Base-by-base conservation (phyloP, 1,284 basidiomycete species). In the Pseudozyma sp. region DNA sequence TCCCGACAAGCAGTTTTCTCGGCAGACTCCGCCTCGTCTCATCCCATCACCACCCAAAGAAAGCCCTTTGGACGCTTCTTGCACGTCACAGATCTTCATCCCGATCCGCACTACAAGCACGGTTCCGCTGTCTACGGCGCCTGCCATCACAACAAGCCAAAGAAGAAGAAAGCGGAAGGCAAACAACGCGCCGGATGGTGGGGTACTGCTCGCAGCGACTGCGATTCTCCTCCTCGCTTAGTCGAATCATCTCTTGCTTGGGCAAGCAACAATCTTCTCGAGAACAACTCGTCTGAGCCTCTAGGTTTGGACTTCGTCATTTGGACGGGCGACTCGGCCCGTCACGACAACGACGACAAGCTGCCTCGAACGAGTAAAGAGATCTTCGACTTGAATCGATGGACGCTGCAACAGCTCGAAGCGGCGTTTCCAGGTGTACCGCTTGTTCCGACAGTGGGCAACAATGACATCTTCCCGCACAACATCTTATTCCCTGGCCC, bases 301-400 rank as follows among this genome's bases (percentile, higher is more conserved):
- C 7, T 40, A 12, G 68, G 91, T 93, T 78, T 97, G 49, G 95
- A 97, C 85, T 97, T 97, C 85, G 56, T 79, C 42, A 51, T 85
- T 91, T 92, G 92, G 93, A 96, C 94, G 7, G 94, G 94, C 43
- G 94, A 97, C 86, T 94, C 91, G 86, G 94, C 93, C 39, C 90
- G 94, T 85, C 94, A 95, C 85, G 94, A 97, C 85, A 93, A 92
- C 82, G 94, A 96, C 86, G 89, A 90, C 61, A 88, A 89, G 69
- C 83, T 91, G 11, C 94, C 94, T 47, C 90, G 95, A 61, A 93
- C 93, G 44, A 88, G 90, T 6, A 87, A 87, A 58, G 94, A 96
- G 86, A 95, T 97, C 68, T 92, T 91, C 78, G 87, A 89, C 5
- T 86, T 92, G 53, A 97, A 97, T 83, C 87, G 89, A 10, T 87